Percentiles rank a stretch among this genome's conserved stretches.
These are phyloP conservation scores for Phaeophleospora eucalypticola DNA, from an alignment of 2,329 filamentous ascomycete genomes.

Conservation along the genomic window DNA sequence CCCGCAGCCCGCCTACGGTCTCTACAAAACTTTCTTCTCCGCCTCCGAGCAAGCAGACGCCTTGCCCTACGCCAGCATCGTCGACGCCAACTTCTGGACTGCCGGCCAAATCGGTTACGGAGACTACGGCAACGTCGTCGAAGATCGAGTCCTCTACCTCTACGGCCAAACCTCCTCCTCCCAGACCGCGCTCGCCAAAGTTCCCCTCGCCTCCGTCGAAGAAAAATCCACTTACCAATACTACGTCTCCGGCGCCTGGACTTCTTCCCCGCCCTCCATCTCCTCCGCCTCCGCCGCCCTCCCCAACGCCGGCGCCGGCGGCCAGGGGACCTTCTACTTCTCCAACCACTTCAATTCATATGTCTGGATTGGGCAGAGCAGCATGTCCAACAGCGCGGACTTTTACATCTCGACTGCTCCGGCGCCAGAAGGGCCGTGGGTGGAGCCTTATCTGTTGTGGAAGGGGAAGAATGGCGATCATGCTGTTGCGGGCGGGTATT, in stretches of 20 bases:
- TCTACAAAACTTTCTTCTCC: conserved; percentile 19
- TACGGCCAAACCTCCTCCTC: conserved; percentile 18
- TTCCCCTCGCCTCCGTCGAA: conserved; percentile 16
- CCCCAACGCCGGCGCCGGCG: conserved; percentile 28
- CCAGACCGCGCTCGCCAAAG: conserved; percentile 19
- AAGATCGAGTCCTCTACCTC: conserved; percentile 19
- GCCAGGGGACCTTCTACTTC: conserved; percentile 32
- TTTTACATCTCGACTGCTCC: conserved; percentile 30
- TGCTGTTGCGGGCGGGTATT: conserved; percentile 12
- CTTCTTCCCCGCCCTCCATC: conserved; percentile 13
- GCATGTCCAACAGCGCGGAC: conserved; percentile 15
- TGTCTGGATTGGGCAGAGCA: conserved; percentile 31
- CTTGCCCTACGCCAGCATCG: conserved; percentile 14
- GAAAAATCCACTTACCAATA: conserved; percentile 21
- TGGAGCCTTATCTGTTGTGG: conserved; percentile 19
- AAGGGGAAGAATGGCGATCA: conserved; percentile 18
- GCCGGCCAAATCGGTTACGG: conserved; percentile 19
- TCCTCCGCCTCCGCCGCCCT: conserved; percentile 5
- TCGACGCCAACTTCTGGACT: conserved; percentile 18
- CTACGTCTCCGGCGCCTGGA: conserved; percentile 21
- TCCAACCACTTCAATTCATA: conserved; percentile 26
- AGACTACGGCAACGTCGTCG: conserved; percentile 19
- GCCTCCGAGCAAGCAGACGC: conserved; percentile 9
- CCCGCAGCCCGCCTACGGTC: conserved; percentile 11
- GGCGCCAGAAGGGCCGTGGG: conserved; percentile 31